A percentile compares a stretch with the other conserved stretches of the same genome.
These are phyloP conservation scores for Globisporangium takayamanum DNA, from an alignment of 352 stramenopile genomes.

Conservation along the genomic window DNA sequence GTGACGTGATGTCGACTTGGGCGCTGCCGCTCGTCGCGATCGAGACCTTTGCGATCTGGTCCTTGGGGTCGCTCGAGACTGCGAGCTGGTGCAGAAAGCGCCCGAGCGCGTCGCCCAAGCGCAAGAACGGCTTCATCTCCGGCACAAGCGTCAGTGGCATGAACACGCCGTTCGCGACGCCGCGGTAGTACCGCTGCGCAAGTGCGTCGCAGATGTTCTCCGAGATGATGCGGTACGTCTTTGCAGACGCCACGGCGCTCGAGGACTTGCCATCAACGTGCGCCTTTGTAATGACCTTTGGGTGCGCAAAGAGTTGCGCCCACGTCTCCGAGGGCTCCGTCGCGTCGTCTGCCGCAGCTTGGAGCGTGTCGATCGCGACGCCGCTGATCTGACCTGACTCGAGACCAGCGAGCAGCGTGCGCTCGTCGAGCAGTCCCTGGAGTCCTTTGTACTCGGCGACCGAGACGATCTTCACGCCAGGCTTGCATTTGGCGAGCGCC, in stretches of 20 bases:
- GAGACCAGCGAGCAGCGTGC: slow-evolving; percentile 62
- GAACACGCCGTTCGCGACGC: slow-evolving; percentile 80
- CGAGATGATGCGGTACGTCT: slow-evolving; percentile 68
- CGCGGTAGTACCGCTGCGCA: slow-evolving; percentile 59
- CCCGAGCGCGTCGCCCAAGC: slow-evolving; percentile 62
- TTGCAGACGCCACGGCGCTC: slow-evolving; percentile 69
- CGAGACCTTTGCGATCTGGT: slow-evolving; percentile 58
- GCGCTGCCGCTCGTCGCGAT: slow-evolving; percentile 55
- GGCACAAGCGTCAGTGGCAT: slow-evolving; percentile 69
- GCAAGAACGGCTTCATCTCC: slow-evolving; percentile 80
- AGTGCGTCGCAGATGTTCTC: slow-evolving; percentile 77
- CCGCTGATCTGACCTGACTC: slow-evolving; percentile 78
- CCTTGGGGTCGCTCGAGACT: slow-evolving; percentile 54
- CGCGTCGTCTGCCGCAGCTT: slow-evolving; percentile 9
- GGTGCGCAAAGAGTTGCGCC: slow-evolving; percentile 73
- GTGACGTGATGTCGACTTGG: slow-evolving; percentile 73
- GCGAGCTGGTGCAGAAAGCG: slow-evolving; percentile 64
- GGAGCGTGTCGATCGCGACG: slow-evolving; percentile 76
- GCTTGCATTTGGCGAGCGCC: slow-evolving; percentile 85
- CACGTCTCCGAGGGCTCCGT: slow-evolving; percentile 33
- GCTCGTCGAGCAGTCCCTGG: slow-evolving; percentile 76
- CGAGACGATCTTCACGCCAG: slow-evolving; percentile 85
- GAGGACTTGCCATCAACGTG: slow-evolving; percentile 87
- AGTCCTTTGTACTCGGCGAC: slow-evolving; percentile 67
- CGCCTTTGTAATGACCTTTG: slow-evolving; percentile 81